Evolutionary conservation across 2,329 filamentous ascomycete genomes (phyloP).

Genomic region (Xylaria sp.): DNA sequence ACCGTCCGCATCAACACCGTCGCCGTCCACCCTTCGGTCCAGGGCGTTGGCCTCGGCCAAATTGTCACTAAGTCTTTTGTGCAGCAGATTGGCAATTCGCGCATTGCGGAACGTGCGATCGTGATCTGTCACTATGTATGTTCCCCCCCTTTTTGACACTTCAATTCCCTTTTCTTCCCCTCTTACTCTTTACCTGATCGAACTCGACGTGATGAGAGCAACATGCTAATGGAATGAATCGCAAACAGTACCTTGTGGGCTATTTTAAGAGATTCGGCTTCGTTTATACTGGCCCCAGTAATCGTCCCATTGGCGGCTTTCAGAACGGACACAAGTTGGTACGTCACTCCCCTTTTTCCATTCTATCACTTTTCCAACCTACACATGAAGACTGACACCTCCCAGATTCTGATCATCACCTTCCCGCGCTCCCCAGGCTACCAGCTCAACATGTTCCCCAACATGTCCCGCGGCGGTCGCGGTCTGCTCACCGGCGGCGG

Average conservation of each 20-base stretch:
- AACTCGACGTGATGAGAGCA: too few species aligned
- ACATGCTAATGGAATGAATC: background rate
- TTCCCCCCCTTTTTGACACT: background rate
- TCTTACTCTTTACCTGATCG: background rate
- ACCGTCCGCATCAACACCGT: constrained; percentile 81
- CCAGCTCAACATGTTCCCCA: too few species aligned
- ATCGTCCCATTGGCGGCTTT: constrained; percentile 49
- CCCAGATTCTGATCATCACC: too few species aligned
- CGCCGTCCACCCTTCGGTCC: constrained; percentile 69
- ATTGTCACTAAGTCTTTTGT: constrained; percentile 71
- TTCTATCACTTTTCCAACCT: too few species aligned
- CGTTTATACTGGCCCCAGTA: constrained; percentile 60
- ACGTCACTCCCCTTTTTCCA: constrained; percentile 24
- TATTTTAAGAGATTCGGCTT: constrained; percentile 80
- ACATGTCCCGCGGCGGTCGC: too few species aligned
- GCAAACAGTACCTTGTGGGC: constrained; percentile 52
- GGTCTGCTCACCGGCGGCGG: too few species aligned
- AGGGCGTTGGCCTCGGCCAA: constrained; percentile 67
- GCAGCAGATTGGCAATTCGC: constrained; percentile 66
- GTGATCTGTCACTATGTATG: constrained; percentile 68
- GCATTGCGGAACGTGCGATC: constrained; percentile 65
- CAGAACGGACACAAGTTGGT: constrained; percentile 83
- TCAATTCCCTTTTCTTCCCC: background rate
- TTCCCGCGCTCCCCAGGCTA: too few species aligned
- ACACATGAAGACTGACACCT: too few species aligned